phyloP scores from a whole-genome alignment of 2,329 filamentous ascomycete genomes.

The Tolypocladium paradoxum region DNA sequence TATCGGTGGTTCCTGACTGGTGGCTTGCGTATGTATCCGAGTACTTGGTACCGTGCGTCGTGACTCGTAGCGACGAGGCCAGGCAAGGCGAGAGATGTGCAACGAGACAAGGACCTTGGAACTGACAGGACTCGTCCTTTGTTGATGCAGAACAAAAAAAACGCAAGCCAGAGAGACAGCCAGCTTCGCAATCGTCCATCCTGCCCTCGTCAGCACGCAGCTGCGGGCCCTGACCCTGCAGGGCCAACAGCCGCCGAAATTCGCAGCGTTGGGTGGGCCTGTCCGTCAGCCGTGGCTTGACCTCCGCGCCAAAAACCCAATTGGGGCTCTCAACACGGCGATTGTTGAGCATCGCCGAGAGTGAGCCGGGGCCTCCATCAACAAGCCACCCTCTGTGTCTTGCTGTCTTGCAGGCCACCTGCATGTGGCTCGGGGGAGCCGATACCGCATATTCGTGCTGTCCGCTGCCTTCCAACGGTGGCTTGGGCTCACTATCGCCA shows the following conservation, averaged over 20 bases:
- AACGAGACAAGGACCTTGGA: background rate
- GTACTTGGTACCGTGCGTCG: no score
- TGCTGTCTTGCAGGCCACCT: no score
- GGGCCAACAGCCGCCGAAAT: background rate
- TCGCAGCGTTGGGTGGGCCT: background rate
- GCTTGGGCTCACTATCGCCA: no score
- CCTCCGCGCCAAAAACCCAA: constrained; percentile 2
- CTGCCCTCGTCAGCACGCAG: background rate
- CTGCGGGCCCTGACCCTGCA: background rate
- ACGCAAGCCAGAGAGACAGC: no score
- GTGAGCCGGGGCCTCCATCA: no score
- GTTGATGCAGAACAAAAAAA: background rate
- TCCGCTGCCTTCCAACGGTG: no score
- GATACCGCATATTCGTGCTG: no score
- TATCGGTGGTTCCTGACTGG: background rate
- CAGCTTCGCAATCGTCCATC: background rate
- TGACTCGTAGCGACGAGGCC: no score
- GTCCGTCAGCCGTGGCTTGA: background rate
- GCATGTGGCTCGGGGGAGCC: no score
- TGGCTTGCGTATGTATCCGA: no score
- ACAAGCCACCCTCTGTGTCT: no score
- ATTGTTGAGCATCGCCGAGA: no score
- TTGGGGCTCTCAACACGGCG: constrained; percentile 2
- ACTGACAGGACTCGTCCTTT: background rate
- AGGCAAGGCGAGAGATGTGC: background rate